A percentile compares a stretch with the other conserved stretches of the same genome.
These are phyloP conservation scores for Austroboletus festivus DNA, from an alignment of 768 basidiomycete genomes.

Conservation along the genomic window DNA sequence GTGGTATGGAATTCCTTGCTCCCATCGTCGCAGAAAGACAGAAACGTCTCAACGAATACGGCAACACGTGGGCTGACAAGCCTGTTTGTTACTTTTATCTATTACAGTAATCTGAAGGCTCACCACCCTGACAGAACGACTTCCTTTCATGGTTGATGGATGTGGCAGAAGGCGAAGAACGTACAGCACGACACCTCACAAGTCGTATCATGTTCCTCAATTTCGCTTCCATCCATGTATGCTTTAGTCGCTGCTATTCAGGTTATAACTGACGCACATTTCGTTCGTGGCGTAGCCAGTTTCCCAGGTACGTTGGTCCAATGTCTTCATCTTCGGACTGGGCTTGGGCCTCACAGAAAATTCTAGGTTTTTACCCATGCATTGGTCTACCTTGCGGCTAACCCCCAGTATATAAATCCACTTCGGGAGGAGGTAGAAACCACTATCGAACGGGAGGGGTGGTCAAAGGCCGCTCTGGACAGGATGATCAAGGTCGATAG, in stretches of 20 bases:
- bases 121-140: background rate
- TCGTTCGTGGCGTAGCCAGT: background rate
- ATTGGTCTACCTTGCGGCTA: slow-evolving; percentile 34
- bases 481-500: slow-evolving; percentile 38
- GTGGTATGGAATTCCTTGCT: background rate
- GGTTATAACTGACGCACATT: background rate
- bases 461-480: slow-evolving; percentile 23
- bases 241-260: background rate
- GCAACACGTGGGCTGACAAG: background rate
- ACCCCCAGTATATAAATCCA: slow-evolving; percentile 31
- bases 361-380: slow-evolving; percentile 32
- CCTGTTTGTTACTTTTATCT: background rate
- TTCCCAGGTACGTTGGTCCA: background rate
- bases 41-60: background rate
- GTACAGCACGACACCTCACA: background rate
- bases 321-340: background rate
- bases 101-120: background rate
- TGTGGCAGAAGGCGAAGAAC: background rate
- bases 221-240: background rate
- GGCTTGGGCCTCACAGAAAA: background rate
- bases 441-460: slow-evolving; percentile 26
- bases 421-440: slow-evolving; percentile 39
- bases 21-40: background rate
- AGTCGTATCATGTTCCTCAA: background rate
- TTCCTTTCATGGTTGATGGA: background rate